Evolutionary conservation across 108 stramenopile species (phyloP).

Genomic region (Skeletonema tropicum): DNA sequence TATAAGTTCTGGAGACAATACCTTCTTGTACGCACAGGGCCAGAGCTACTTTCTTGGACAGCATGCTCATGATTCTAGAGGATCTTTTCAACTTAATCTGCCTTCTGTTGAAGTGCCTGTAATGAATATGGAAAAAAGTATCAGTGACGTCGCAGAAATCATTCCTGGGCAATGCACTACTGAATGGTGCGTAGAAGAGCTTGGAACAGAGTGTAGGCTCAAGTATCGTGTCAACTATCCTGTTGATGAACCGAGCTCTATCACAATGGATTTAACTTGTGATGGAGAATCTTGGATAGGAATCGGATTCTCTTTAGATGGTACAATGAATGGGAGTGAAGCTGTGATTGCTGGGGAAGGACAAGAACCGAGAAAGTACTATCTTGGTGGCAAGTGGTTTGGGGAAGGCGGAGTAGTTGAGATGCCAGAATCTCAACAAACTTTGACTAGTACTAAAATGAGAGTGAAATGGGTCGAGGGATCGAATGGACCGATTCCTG

Average conservation of each 20-base stretch:
- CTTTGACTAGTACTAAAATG: slow-evolving; percentile 59
- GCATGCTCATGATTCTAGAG: slow-evolving; percentile 48
- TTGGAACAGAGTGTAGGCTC: slow-evolving; percentile 7
- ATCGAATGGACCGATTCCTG: background rate
- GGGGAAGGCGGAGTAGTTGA: slow-evolving; percentile 36
- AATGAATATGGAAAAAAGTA: background rate
- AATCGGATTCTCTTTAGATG: slow-evolving; percentile 29
- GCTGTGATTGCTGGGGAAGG: slow-evolving; percentile 37
- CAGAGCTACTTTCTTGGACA: slow-evolving; percentile 33
- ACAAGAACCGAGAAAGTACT: slow-evolving; percentile 54
- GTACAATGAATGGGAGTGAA: slow-evolving; percentile 29
- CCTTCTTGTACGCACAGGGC: slow-evolving; percentile 54
- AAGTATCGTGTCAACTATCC: slow-evolving; percentile 11
- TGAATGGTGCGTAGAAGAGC: no score
- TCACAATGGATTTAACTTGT: slow-evolving; percentile 13
- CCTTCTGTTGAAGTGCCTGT: background rate
- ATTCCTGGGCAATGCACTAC: no score
- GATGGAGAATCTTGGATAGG: slow-evolving; percentile 39
- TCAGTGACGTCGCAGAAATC: no score
- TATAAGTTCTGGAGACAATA: slow-evolving; percentile 42
- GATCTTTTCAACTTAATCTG: slow-evolving; percentile 7
- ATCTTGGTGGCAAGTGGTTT: slow-evolving; percentile 19
- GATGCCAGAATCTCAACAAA: slow-evolving; percentile 54
- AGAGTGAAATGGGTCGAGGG: slow-evolving; percentile 31
- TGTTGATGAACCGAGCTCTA: slow-evolving; percentile 5